Conservation (phyloP, 1,284 basidiomycete species). For the Afroboletus lepidellus region DNA sequence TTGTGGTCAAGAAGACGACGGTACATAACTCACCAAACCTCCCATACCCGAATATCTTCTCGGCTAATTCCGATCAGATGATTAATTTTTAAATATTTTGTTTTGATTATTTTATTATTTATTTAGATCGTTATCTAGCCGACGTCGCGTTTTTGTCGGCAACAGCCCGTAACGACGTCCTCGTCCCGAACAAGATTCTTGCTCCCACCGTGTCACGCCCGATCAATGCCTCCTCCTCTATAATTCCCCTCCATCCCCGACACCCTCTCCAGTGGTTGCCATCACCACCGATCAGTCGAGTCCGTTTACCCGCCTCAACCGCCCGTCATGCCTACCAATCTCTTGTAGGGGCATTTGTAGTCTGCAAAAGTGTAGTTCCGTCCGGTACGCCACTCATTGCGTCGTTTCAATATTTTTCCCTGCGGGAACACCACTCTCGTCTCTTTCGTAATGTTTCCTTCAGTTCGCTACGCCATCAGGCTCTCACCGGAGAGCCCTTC, state of each 20-base stretch:
- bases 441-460: constrained; percentile 13
- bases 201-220: constrained; percentile 16
- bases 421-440: background rate
- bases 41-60: constrained; percentile 20
- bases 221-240: constrained; percentile 8
- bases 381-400: constrained; percentile 9
- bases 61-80: constrained; percentile 26
- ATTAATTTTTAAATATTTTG: constrained; percentile 8
- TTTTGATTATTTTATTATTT: constrained; percentile 4
- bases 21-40: constrained; percentile 28
- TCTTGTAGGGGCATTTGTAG: background rate
- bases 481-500: constrained; percentile 22
- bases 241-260: background rate
- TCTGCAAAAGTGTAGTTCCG: constrained; percentile 16
- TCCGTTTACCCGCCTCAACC: background rate
- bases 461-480: background rate
- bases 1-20: constrained; percentile 29
- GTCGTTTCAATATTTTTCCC: background rate
- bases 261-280: background rate
- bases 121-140: constrained; percentile 30
- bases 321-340: background rate
- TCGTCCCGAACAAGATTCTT: constrained; percentile 10
- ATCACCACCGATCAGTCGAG: constrained; percentile 10
- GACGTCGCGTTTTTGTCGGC: constrained; percentile 23
- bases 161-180: constrained; percentile 15